Percentiles rank a stretch among this genome's conserved stretches.
These are phyloP conservation scores for Penicillium griseofulvum DNA, from an alignment of 2,329 filamentous ascomycete genomes.

Conservation along the genomic window DNA sequence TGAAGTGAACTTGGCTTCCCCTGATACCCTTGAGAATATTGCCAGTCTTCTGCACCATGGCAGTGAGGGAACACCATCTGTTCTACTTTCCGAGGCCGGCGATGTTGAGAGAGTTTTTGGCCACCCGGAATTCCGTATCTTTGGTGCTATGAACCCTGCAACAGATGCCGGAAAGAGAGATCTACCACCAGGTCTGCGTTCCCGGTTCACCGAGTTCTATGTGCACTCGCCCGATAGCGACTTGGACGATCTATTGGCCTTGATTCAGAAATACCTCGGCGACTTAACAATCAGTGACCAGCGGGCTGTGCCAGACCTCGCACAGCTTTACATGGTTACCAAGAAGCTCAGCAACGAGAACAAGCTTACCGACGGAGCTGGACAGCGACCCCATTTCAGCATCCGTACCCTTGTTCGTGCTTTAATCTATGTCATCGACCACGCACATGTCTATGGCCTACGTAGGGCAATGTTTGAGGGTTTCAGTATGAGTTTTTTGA, in stretches of 20 bases:
- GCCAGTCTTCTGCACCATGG: slow-evolving; percentile 79
- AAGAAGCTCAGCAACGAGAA: slow-evolving; percentile 79
- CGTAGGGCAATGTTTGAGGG: slow-evolving; percentile 88
- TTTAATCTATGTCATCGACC: slow-evolving; percentile 80
- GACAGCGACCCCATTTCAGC: slow-evolving; percentile 95
- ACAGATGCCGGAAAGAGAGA: slow-evolving; percentile 97
- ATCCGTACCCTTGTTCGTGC: slow-evolving; percentile 89
- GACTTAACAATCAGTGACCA: slow-evolving; percentile 68
- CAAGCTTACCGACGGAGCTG: slow-evolving; percentile 86
- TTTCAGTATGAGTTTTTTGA: slow-evolving; percentile 97
- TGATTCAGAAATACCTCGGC: slow-evolving; percentile 85
- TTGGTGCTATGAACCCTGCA: slow-evolving; percentile 98
- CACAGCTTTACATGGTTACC: slow-evolving; percentile 81
- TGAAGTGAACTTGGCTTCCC: slow-evolving; percentile 93
- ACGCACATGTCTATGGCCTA: slow-evolving; percentile 78
- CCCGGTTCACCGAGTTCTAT: slow-evolving; percentile 93
- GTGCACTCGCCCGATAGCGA: slow-evolving; percentile 87
- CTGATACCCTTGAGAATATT: slow-evolving; percentile 91
- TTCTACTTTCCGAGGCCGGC: slow-evolving; percentile 88
- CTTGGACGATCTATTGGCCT: slow-evolving; percentile 77
- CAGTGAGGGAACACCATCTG: slow-evolving; percentile 68
- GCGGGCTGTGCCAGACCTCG: slow-evolving; percentile 74
- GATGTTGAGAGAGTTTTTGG: slow-evolving; percentile 86
- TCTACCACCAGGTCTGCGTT: slow-evolving; percentile 80
- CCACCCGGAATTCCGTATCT: slow-evolving; percentile 90